Conservation (phyloP, 1,284 basidiomycete genomes). For the Tilletiaria anomala region DNA sequence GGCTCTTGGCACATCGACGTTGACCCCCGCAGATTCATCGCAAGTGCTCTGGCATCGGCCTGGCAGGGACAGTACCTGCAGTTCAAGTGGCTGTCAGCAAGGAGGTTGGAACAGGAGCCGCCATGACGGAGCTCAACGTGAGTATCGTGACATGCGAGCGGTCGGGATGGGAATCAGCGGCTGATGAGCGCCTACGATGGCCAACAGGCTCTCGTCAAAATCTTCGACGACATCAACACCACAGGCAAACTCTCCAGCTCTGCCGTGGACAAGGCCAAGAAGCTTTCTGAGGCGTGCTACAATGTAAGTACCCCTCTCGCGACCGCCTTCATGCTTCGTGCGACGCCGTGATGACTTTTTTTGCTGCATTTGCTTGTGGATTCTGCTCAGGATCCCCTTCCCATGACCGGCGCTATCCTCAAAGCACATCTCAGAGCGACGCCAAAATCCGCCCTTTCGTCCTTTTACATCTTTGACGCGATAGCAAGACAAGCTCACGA, state of each 20-base stretch:
- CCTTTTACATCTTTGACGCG: slow-evolving; percentile 24
- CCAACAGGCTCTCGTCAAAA: slow-evolving; percentile 20
- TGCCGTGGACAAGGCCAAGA: not conserved
- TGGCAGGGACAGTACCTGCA: no score
- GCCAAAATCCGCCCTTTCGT: slow-evolving; percentile 11
- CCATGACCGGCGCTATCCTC: slow-evolving; percentile 7
- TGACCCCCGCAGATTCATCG: no score
- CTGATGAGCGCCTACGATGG: slow-evolving; percentile 9
- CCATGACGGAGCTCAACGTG: no score
- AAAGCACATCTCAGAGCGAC: slow-evolving; percentile 8
- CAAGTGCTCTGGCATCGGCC: no score
- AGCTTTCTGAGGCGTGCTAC: not conserved
- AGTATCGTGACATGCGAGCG: no score
- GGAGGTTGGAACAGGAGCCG: no score
- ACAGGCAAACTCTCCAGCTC: no score
- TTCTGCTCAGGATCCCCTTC: no score
- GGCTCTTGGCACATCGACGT: no score
- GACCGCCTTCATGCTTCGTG: slow-evolving; percentile 1
- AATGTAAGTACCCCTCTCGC: not conserved
- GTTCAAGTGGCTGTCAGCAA: no score
- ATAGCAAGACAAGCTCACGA: slow-evolving; percentile 17
- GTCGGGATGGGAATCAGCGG: no score
- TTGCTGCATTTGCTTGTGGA: not conserved
- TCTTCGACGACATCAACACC: no score
- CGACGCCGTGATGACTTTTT: not conserved